These are phyloP conservation scores for Parastagonospora avenae DNA, from an alignment of 2,329 filamentous ascomycete genomes.

Conservation along the genomic window DNA sequence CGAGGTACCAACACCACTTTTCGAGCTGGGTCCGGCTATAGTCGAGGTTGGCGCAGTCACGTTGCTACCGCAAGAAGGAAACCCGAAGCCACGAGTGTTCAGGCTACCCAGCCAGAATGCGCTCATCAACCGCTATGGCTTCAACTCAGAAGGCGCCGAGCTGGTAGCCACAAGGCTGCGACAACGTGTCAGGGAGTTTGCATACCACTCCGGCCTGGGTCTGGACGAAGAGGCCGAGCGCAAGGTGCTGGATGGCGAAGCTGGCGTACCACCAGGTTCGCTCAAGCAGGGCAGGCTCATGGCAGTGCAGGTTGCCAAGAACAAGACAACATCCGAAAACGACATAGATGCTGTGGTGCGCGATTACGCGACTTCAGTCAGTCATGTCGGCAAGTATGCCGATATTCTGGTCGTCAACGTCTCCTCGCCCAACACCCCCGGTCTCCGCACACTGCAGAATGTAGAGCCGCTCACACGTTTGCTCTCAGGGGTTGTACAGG, in stretches of 20 bases:
- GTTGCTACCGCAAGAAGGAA: conserved; percentile 84
- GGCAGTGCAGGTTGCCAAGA: conserved; percentile 94
- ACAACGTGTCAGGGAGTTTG: conserved; percentile 77
- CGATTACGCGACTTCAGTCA: conserved; percentile 88
- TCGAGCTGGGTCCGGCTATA: conserved; percentile 81
- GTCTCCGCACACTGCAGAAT: conserved; percentile 84
- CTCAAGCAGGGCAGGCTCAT: conserved; percentile 76
- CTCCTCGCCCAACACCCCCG: conserved; percentile 93
- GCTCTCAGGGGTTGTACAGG: conserved; percentile 79
- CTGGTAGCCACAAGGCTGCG: conserved; percentile 79
- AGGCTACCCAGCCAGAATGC: conserved; percentile 81
- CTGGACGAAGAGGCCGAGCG: conserved; percentile 67
- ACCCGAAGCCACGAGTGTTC: conserved; percentile 87
- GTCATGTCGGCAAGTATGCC: conserved; percentile 81
- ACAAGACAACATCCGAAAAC: conserved; percentile 85
- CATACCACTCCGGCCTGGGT: conserved; percentile 71
- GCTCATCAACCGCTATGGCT: conserved; percentile 92
- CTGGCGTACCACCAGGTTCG: conserved; percentile 80
- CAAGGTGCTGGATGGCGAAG: conserved; percentile 76
- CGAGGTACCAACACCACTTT: conserved; percentile 82
- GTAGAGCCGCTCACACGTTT: conserved; percentile 81
- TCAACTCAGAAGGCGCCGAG: conserved; percentile 91
- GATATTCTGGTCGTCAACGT: conserved; percentile 99
- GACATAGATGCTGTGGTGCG: conserved; percentile 81
- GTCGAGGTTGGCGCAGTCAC: conserved; percentile 94